Evolutionary conservation across 2,329 filamentous ascomycete species (phyloP), one percentile per base, ranked within the genome.

Genomic region (Aspergillus luchuensis): DNA sequence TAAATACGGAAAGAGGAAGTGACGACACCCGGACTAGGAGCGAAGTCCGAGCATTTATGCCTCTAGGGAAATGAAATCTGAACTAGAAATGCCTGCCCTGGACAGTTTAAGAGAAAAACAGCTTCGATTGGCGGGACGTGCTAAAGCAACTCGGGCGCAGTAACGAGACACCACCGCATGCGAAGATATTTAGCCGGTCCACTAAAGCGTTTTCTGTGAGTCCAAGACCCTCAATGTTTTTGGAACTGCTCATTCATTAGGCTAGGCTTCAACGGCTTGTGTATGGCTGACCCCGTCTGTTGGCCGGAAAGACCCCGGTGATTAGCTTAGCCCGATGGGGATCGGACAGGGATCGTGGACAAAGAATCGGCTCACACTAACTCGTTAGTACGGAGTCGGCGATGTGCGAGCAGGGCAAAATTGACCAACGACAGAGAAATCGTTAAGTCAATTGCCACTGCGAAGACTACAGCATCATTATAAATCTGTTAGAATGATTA

Each of bases 341-440:
- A 50, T 19, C 47, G n/a, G 47, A 50, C 47, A 50, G 25, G 47
- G 47, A 50, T 50, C 25, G 28, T 33, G 47, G 47, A 50, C 47
- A 50, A 50, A 33, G 47, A 30, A 6, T 33, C 47, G 25, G 25
- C 25, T 21, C 41, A 45, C 5, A 13, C 47, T 17, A 30, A 17
- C 15, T n/a, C 25, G 4, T 11, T 21, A 45, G 17, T 5, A 13
- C 10, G 3, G 7, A 17, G 15, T 50, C 25, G 7, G 17, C 47
- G 47, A 17, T 30, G 8, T 11, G 47, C n/a, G 25, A 28, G 28
- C n/a, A n/a, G 25, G 1, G 8, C 28, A 28, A 30, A 4, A 2
- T 21, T 8, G 41, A 45, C 17, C 4, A 36, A 13, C 11, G 33
- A 36, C 10, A 36, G 33, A 36, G 33, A 11, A 11, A 1, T 43